Conservation (phyloP, 1,284 basidiomycete species). For the Kalmanozyma brasiliensis region DNA sequence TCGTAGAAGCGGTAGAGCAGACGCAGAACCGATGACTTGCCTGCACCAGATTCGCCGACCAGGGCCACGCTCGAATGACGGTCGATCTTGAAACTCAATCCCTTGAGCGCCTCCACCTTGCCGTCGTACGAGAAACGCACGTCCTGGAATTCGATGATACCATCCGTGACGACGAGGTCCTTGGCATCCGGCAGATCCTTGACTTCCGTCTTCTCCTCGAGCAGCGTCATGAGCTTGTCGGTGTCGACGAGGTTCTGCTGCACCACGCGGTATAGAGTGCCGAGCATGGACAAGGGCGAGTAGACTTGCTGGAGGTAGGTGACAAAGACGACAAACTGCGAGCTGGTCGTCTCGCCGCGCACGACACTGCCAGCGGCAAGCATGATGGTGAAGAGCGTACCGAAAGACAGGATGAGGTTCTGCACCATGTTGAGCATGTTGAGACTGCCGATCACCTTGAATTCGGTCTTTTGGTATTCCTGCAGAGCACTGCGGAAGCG, state of each 20-base stretch:
- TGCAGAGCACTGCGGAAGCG: slow-evolving; percentile 79
- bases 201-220: slow-evolving; percentile 74
- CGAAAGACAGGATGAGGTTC: slow-evolving; percentile 61
- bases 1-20: slow-evolving; percentile 91
- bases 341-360: slow-evolving; percentile 60
- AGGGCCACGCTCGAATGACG: slow-evolving; percentile 70
- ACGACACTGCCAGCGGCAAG: slow-evolving; percentile 53
- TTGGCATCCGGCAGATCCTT: slow-evolving; percentile 81
- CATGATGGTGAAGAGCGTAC: slow-evolving; percentile 56
- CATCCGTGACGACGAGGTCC: slow-evolving; percentile 77
- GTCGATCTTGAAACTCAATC: slow-evolving; percentile 85
- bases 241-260: slow-evolving; percentile 73
- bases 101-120: slow-evolving; percentile 77
- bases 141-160: slow-evolving; percentile 81
- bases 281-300: slow-evolving; percentile 57
- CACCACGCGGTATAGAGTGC: slow-evolving; percentile 66
- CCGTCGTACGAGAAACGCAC: slow-evolving; percentile 75
- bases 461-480: slow-evolving; percentile 81
- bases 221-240: slow-evolving; percentile 68
- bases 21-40: slow-evolving; percentile 83
- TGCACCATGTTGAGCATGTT: slow-evolving; percentile 65
- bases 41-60: slow-evolving; percentile 75
- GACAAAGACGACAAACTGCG: slow-evolving; percentile 81
- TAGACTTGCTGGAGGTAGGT: slow-evolving; percentile 80
- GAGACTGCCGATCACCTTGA: slow-evolving; percentile 72